Evolutionary conservation across 306 rosid species (phyloP).

Genomic region (Fragaria vesca): DNA sequence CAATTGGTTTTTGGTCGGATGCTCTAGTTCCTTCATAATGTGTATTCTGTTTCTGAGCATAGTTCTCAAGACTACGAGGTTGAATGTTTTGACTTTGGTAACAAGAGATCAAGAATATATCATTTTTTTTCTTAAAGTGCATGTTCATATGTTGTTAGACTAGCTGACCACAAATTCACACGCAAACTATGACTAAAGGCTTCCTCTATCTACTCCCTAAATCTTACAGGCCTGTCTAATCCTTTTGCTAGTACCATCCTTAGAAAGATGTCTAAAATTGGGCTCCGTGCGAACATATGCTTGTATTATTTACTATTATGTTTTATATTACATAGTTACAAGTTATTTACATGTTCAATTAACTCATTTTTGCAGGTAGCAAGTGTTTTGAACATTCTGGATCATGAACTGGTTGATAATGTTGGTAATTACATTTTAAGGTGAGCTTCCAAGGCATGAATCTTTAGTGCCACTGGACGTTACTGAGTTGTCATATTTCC

Average conservation of each 20-base stretch:
- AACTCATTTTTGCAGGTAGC: constrained; percentile 61
- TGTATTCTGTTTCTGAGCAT: neutral
- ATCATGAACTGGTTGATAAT: constrained; percentile 65
- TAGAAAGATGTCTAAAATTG: neutral
- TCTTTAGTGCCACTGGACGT: constrained; percentile 19
- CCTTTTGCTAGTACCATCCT: neutral
- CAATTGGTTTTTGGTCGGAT: neutral
- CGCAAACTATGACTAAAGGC: neutral
- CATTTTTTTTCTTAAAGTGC: neutral
- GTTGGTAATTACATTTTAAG: constrained; percentile 80
- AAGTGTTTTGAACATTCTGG: constrained; percentile 84
- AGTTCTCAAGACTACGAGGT: neutral
- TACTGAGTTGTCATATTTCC: neutral
- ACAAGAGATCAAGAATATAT: neutral
- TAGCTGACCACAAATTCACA: neutral
- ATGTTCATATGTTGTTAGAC: neutral
- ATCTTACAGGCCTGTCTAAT: neutral
- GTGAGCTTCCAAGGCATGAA: constrained; percentile 43
- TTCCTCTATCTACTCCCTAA: neutral
- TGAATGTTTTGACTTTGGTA: neutral
- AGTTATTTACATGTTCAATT: neutral
- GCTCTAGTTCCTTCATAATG: neutral
- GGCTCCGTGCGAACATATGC: neutral
- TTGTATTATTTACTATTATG: neutral
- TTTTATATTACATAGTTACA: neutral